These are phyloP conservation scores for Trypanosoma melophagium DNA, from an alignment of 208 protist species.

Conservation along the genomic window DNA sequence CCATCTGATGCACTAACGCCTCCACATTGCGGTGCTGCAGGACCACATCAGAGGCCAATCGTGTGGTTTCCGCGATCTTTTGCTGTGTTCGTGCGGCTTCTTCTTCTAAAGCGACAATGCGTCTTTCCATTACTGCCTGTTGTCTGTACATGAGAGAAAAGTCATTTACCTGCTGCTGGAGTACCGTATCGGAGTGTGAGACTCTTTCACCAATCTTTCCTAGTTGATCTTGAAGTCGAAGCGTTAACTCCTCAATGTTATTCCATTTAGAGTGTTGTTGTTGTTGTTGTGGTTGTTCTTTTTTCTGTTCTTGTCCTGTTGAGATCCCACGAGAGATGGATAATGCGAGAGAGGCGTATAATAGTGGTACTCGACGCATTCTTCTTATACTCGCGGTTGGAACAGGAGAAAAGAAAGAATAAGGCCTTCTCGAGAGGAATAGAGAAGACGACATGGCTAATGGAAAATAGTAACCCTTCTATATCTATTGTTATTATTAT, in stretches of 20 bases:
- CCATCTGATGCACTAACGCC: constrained; percentile 65
- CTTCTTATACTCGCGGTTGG: not conserved
- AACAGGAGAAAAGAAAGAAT: constrained; percentile 2
- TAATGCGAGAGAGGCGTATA: constrained; percentile 2
- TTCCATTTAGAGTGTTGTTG: not conserved
- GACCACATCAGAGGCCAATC: constrained; percentile 49
- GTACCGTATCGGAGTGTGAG: constrained; percentile 3
- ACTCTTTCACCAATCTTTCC: constrained; percentile 18
- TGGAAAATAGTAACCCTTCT: not conserved
- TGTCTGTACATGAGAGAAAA: constrained; percentile 44
- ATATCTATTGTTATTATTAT: too few species aligned
- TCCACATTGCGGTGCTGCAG: constrained; percentile 63
- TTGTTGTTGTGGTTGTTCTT: not conserved
- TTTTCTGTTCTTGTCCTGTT: not conserved
- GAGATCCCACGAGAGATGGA: not conserved
- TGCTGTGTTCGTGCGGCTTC: constrained; percentile 32
- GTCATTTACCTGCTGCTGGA: constrained; percentile 30
- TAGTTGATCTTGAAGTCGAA: constrained; percentile 20
- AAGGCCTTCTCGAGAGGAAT: constrained; percentile 7
- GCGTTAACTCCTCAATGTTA: not conserved
- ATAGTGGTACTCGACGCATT: constrained; percentile 9
- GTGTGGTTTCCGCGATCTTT: constrained; percentile 38
- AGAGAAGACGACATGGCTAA: not conserved
- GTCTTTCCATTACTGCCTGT: constrained; percentile 46
- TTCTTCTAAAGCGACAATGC: constrained; percentile 45